phyloP scores from a whole-genome alignment of 2,329 filamentous ascomycete species.

The Cladophialophora yegresii region DNA sequence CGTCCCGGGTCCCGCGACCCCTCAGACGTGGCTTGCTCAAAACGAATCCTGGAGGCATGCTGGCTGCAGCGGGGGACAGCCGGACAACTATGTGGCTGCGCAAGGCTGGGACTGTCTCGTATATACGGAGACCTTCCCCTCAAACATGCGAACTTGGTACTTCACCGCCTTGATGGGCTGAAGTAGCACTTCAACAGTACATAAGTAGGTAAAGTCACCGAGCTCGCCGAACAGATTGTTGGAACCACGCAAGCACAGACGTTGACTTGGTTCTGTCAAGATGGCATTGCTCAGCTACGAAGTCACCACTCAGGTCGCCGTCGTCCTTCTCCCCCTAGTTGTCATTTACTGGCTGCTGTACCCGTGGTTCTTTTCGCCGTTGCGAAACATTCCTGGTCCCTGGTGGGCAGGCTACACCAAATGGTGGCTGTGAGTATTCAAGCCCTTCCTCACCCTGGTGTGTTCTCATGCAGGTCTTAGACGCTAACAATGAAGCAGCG shows the following conservation, averaged over 20 bases:
- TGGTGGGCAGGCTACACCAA: constrained; percentile 12
- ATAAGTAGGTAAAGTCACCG: not conserved
- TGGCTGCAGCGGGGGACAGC: constrained; percentile 15
- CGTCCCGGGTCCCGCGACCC: not conserved
- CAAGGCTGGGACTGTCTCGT: constrained; percentile 2
- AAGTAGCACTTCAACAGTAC: not conserved
- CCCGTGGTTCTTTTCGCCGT: constrained; percentile 13
- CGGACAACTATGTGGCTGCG: not conserved
- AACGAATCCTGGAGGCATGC: constrained; percentile 6
- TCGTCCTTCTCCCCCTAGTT: constrained; percentile 5
- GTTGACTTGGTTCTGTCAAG: not conserved
- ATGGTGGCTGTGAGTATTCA: not conserved
- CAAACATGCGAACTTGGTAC: not conserved
- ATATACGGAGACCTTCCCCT: constrained; percentile 1
- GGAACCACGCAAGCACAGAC: not conserved
- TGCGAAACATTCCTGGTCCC: constrained; percentile 10
- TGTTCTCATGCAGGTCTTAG: not conserved
- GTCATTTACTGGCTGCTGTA: constrained; percentile 14
- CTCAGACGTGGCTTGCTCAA: constrained; percentile 11
- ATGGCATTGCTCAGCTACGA: constrained; percentile 7
- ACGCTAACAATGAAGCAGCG: not conserved
- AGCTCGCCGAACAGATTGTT: not conserved
- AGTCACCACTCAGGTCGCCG: not conserved
- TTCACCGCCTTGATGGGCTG: constrained; percentile 14
- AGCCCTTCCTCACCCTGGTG: not conserved